Conservation (phyloP, 805 yeast species). For the Saccharomycopsis selenospora region DNA sequence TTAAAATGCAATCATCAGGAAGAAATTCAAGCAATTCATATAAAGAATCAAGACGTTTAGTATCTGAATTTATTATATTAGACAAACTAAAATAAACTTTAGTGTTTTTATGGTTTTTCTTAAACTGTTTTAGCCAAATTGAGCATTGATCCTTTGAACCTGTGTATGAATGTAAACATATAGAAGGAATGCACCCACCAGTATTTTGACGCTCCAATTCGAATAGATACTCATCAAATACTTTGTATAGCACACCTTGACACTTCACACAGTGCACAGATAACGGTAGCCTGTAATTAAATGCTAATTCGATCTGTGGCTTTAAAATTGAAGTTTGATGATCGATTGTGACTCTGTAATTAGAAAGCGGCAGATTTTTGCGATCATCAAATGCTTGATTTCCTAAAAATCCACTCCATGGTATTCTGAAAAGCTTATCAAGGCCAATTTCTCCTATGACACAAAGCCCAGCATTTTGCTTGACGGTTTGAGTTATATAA, state of each 20-base stretch:
- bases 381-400: slow-evolving; percentile 22
- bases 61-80: slow-evolving; percentile 36
- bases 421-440: slow-evolving; percentile 69
- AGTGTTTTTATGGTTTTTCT: slow-evolving; percentile 17
- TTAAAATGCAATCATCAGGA: slow-evolving; percentile 34
- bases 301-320: slow-evolving; percentile 49
- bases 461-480: slow-evolving; percentile 9
- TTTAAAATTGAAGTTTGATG: slow-evolving; percentile 60
- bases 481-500: neutral
- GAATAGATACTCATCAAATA: slow-evolving; percentile 25
- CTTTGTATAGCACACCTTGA: slow-evolving; percentile 53
- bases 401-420: slow-evolving; percentile 49
- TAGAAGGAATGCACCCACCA: slow-evolving; percentile 27
- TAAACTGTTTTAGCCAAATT: slow-evolving; percentile 36
- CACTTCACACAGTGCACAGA: slow-evolving; percentile 84
- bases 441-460: slow-evolving; percentile 90
- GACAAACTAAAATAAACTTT: slow-evolving; percentile 48
- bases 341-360: slow-evolving; percentile 47
- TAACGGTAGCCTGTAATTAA: slow-evolving; percentile 39
- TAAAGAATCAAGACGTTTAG: slow-evolving; percentile 20
- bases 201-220: neutral
- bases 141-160: slow-evolving; percentile 70
- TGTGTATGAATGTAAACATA: slow-evolving; percentile 78
- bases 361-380: slow-evolving; percentile 27
- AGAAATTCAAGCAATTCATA: slow-evolving; percentile 27